A percentile compares a stretch with the other conserved stretches of the same genome.
These are phyloP conservation scores for Scleroderma bovista DNA, from an alignment of 768 basidiomycete genomes.

Conservation along the genomic window DNA sequence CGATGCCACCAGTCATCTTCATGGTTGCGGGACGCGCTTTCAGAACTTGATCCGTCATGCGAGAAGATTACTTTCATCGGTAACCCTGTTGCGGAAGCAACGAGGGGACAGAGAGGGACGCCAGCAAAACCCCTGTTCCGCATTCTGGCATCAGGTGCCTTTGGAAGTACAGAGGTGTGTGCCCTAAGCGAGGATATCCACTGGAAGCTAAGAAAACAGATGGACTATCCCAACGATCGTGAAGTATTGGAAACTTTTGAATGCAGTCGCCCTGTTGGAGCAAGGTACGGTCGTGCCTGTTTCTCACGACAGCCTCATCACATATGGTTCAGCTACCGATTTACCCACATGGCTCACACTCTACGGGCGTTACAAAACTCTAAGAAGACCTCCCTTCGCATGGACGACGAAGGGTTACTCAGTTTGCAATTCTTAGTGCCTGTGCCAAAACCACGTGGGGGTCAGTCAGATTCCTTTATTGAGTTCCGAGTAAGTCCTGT, in stretches of 20 bases:
- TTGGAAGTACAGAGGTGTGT: slow-evolving; percentile 78
- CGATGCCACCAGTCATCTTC: slow-evolving; percentile 53
- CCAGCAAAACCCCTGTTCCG: slow-evolving; percentile 59
- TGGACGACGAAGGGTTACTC: slow-evolving; percentile 76
- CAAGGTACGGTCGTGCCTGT: slow-evolving; percentile 49
- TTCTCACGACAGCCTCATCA: not conserved
- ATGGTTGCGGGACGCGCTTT: slow-evolving; percentile 89
- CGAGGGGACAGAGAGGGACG: slow-evolving; percentile 20
- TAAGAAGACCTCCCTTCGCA: slow-evolving; percentile 83
- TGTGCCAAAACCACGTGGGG: slow-evolving; percentile 34
- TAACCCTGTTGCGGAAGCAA: slow-evolving; percentile 45
- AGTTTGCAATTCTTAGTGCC: slow-evolving; percentile 91
- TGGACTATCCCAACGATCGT: slow-evolving; percentile 93
- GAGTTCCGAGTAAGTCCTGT: slow-evolving; percentile 72
- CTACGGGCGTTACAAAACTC: slow-evolving; percentile 75
- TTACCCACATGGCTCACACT: slow-evolving; percentile 68
- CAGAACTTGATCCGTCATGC: slow-evolving; percentile 86
- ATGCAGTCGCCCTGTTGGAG: slow-evolving; percentile 58
- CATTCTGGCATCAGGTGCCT: slow-evolving; percentile 74
- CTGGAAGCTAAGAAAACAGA: slow-evolving; percentile 40
- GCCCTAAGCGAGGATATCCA: not conserved
- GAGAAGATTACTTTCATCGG: slow-evolving; percentile 81
- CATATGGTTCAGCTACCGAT: slow-evolving; percentile 62
- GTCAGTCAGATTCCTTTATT: slow-evolving; percentile 62
- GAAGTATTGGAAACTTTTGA: slow-evolving; percentile 91